A percentile compares a stretch with the other conserved stretches of the same genome.
Conservation (phyloP, 257 asterid species). For the Avicennia marina region DNA sequence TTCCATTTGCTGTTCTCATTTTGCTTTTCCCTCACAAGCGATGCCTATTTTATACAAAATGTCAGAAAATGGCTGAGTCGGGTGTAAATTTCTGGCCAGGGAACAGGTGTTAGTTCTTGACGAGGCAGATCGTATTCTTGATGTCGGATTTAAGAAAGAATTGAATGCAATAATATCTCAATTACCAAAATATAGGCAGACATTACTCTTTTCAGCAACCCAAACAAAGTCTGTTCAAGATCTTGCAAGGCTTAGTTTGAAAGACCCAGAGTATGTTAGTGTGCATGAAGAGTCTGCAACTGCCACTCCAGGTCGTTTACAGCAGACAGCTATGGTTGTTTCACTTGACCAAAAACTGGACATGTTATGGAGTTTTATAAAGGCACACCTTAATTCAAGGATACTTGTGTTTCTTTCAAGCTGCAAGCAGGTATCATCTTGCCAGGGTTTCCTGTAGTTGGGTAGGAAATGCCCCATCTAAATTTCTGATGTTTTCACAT, state of each 20-base stretch:
- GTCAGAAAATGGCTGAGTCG: constrained; percentile 25
- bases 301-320: constrained; percentile 81
- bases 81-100: constrained; percentile 37
- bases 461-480: no score
- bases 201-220: constrained; percentile 88
- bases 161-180: constrained; percentile 90
- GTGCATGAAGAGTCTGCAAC: constrained; percentile 86
- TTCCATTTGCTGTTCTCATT: not conserved
- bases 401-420: constrained; percentile 81
- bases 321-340: constrained; percentile 72
- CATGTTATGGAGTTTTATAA: constrained; percentile 91
- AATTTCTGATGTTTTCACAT: no score
- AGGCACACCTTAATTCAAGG: constrained; percentile 78
- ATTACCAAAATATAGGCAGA: constrained; percentile 80
- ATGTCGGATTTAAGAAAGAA: constrained; percentile 71
- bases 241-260: constrained; percentile 94
- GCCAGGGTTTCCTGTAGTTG: not conserved
- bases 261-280: constrained; percentile 91
- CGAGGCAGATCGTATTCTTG: constrained; percentile 99
- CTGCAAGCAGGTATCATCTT: constrained; percentile 76
- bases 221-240: constrained; percentile 93
- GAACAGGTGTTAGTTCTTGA: constrained; percentile 92
- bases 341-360: constrained; percentile 89
- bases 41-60: not conserved
- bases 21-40: not conserved